A percentile compares a stretch with the other conserved stretches of the same genome.
phyloP scores from a whole-genome alignment of 148 eudicot genomes.

The Salicornia ramosissima region DNA sequence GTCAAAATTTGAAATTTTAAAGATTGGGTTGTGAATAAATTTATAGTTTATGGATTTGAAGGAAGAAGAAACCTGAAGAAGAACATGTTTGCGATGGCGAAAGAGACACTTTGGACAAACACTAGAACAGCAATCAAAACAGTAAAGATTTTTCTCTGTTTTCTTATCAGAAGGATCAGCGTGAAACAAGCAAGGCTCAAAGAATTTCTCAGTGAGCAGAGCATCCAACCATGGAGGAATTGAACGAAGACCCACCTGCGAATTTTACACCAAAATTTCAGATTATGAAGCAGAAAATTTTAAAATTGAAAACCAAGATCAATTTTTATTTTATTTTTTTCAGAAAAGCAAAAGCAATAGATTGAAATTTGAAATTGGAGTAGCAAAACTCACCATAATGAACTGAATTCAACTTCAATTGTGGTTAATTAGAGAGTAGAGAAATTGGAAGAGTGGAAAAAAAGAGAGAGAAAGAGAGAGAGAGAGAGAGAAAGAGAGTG shows the following conservation, averaged over 20 bases:
- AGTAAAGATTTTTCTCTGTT: constrained; percentile 43
- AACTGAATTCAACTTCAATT: too few relatives aligned
- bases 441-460: not conserved
- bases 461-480: not conserved
- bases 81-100: constrained; percentile 37
- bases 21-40: not conserved
- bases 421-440: too few relatives aligned
- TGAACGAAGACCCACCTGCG: constrained; percentile 35
- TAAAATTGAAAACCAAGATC: not conserved
- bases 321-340: not conserved
- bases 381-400: not conserved
- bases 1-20: not conserved
- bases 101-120: constrained; percentile 43
- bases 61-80: constrained; percentile 35
- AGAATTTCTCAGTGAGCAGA: constrained; percentile 41
- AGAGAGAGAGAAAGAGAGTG: not conserved
- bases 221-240: constrained; percentile 38
- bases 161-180: constrained; percentile 23
- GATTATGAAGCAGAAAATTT: not conserved
- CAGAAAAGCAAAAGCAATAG: not conserved
- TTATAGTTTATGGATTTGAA: not conserved
- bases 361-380: not conserved
- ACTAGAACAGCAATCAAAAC: constrained; percentile 44
- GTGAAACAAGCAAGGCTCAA: constrained; percentile 43
- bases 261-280: too few relatives aligned